phyloP scores from a whole-genome alignment of 805 yeast species.

The Saturnispora dispora region DNA sequence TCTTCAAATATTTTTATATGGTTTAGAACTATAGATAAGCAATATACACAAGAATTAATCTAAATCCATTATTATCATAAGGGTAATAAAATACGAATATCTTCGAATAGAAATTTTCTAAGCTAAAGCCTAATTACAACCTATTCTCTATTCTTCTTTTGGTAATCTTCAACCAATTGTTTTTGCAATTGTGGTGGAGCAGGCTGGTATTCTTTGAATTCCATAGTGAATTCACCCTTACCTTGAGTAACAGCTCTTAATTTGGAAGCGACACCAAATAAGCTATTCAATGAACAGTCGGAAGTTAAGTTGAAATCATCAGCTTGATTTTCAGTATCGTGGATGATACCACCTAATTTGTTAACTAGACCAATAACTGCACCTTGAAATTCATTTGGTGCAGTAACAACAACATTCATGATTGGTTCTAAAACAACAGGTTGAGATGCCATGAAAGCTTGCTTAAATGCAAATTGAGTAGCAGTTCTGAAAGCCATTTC shows the following conservation, averaged over 20 bases:
- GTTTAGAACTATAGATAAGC: slow-evolving; percentile 2
- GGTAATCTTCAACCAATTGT: slow-evolving; percentile 77
- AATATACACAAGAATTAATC: slow-evolving; percentile 1
- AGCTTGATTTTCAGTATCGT: slow-evolving; percentile 86
- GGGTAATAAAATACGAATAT: background rate
- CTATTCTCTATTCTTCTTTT: slow-evolving; percentile 40
- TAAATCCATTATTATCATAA: background rate
- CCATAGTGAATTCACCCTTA: slow-evolving; percentile 95
- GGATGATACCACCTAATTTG: slow-evolving; percentile 85
- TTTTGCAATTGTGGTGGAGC: slow-evolving; percentile 85
- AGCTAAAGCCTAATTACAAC: background rate
- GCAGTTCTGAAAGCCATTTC: slow-evolving; percentile 95
- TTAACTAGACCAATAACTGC: slow-evolving; percentile 83
- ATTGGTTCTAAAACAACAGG: slow-evolving; percentile 94
- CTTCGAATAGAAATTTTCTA: background rate
- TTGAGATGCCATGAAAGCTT: slow-evolving; percentile 73
- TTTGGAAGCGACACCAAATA: slow-evolving; percentile 94
- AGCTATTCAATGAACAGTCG: slow-evolving; percentile 90
- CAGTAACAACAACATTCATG: slow-evolving; percentile 86
- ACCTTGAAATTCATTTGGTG: slow-evolving; percentile 96
- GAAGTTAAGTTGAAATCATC: slow-evolving; percentile 92
- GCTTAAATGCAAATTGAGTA: slow-evolving; percentile 82
- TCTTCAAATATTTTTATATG: background rate
- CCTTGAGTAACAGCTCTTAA: slow-evolving; percentile 97
- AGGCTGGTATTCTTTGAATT: slow-evolving; percentile 87